Evolutionary conservation across 2,329 filamentous ascomycete genomes (phyloP).

Genomic region (Aureobasidium sp.): DNA sequence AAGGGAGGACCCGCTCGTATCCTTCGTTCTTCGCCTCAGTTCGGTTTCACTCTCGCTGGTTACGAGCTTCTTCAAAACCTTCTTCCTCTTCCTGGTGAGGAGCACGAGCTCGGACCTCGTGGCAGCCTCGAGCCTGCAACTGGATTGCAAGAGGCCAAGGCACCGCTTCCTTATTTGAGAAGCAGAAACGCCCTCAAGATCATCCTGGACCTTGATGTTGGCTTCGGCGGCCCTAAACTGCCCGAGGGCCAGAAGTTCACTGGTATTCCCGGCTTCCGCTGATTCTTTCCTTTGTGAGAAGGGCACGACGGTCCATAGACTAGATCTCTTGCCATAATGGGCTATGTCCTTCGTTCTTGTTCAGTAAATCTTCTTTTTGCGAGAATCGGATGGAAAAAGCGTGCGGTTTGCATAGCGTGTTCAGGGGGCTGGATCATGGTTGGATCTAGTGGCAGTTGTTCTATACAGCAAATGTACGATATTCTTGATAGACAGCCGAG

Average conservation of each 20-base stretch:
- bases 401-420: conserved; percentile 2
- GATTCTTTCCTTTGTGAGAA: background rate
- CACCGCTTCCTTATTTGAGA: conserved; percentile 58
- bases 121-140: conserved; percentile 59
- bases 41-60: conserved; percentile 92
- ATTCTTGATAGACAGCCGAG: background rate
- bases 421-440: conserved; percentile 1
- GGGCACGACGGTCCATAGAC: background rate
- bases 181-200: conserved; percentile 93
- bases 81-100: conserved; percentile 69
- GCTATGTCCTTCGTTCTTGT: background rate
- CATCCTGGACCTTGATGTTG: conserved; percentile 86
- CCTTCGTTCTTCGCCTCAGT: conserved; percentile 89
- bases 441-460: conserved; percentile 8
- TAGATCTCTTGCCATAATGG: background rate
- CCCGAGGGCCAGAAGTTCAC: conserved; percentile 16
- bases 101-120: conserved; percentile 40
- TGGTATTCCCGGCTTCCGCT: conserved; percentile 16
- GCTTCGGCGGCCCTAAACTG: conserved; percentile 68
- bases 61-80: conserved; percentile 84
- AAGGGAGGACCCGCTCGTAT: conserved; percentile 96
- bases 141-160: conserved; percentile 56
- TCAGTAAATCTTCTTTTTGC: background rate
- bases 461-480: conserved; percentile 13
- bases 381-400: background rate